Conservation (phyloP, 2,329 filamentous ascomycete genomes). For the Byssochlamys sp. region DNA sequence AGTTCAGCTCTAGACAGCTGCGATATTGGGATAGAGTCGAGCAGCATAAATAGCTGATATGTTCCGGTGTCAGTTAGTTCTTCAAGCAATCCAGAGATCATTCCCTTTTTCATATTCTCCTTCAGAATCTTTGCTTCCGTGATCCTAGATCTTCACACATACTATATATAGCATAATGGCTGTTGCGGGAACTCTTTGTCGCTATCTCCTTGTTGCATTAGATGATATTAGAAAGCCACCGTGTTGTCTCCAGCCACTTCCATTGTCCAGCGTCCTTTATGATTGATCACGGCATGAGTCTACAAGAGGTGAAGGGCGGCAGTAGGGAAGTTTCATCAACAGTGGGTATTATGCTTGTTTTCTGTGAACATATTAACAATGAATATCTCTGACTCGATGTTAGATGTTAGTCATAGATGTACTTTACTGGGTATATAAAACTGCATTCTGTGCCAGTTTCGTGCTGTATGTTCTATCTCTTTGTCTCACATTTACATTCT, state of each 20-base stretch:
- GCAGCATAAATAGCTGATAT: too few relatives aligned
- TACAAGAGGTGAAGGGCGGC: not conserved
- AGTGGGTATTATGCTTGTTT: not conserved
- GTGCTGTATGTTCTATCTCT: not conserved
- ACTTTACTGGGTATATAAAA: not conserved
- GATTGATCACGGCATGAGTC: not conserved
- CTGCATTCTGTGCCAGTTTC: not conserved
- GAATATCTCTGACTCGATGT: not conserved
- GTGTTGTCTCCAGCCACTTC: not conserved
- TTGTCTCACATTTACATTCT: not conserved
- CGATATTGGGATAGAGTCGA: too few relatives aligned
- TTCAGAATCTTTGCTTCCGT: too few relatives aligned
- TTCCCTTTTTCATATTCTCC: too few relatives aligned
- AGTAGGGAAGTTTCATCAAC: not conserved
- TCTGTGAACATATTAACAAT: not conserved
- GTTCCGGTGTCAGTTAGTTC: not conserved
- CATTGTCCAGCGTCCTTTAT: not conserved
- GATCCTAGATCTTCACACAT: too few relatives aligned
- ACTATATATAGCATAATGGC: not conserved
- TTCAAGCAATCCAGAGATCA: too few relatives aligned
- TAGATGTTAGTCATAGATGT: not conserved
- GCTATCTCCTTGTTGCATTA: not conserved
- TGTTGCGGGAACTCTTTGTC: not conserved
- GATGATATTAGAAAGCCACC: not conserved
- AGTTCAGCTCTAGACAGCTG: too few relatives aligned